phyloP scores from a whole-genome alignment of 2,329 filamentous ascomycete species.

The Fusarium humuli region DNA sequence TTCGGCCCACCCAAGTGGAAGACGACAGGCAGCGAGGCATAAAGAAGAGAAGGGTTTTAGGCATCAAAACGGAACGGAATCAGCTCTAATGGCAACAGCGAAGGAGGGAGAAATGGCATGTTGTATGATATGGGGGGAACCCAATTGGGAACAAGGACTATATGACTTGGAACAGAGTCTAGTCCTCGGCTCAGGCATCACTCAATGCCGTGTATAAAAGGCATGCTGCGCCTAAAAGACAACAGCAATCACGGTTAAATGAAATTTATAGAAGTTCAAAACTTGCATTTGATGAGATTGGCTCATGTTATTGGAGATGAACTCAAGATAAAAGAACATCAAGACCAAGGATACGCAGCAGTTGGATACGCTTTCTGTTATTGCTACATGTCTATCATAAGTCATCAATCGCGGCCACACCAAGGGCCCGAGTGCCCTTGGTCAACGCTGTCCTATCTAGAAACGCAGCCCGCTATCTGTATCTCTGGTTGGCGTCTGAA shows the following conservation, averaged over 20 bases:
- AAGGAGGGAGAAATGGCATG: neutral
- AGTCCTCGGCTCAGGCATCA: constrained; percentile 33
- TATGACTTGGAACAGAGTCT: constrained; percentile 6
- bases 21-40: constrained; percentile 51
- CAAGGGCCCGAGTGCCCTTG: constrained; percentile 32
- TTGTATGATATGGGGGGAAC: constrained; percentile 41
- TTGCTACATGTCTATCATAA: constrained; percentile 46
- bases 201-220: constrained; percentile 46
- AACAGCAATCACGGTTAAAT: constrained; percentile 43
- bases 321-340: neutral
- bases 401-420: constrained; percentile 40
- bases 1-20: constrained; percentile 65
- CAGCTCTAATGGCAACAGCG: neutral
- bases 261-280: constrained; percentile 43
- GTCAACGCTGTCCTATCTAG: constrained; percentile 42
- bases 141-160: neutral
- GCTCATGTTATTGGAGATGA: neutral
- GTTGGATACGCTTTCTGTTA: constrained; percentile 25
- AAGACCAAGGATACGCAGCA: neutral
- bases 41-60: constrained; percentile 5
- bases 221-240: constrained; percentile 29
- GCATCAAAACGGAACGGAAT: constrained; percentile 3
- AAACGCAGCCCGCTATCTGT: constrained; percentile 40
- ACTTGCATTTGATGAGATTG: constrained; percentile 23
- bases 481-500: constrained; percentile 31